Evolutionary conservation across 306 rosid species (phyloP).

Genomic region (Begonia loranthoides): DNA sequence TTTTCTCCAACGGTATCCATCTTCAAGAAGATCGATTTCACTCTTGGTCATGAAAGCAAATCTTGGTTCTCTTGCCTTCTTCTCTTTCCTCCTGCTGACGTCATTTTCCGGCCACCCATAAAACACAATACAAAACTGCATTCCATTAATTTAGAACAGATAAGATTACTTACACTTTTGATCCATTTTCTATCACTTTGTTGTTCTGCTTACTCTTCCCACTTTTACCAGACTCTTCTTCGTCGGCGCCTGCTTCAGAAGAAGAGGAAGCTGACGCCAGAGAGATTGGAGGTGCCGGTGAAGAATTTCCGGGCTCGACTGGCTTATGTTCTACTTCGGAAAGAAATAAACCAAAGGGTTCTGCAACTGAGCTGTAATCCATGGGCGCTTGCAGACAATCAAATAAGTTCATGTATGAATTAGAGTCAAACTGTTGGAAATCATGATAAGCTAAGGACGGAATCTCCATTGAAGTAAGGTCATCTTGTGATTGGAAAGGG

Average conservation of each 20-base stretch:
- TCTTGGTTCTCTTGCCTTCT: slow-evolving; percentile 47
- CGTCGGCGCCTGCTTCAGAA: slow-evolving; percentile 58
- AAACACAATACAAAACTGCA: slow-evolving; percentile 12
- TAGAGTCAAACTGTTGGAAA: too few species aligned
- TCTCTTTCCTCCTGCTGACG: slow-evolving; percentile 48
- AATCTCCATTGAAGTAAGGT: too few species aligned
- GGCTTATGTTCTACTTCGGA: too few species aligned
- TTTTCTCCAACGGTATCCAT: slow-evolving; percentile 75
- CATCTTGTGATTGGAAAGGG: too few species aligned
- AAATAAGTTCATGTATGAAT: too few species aligned
- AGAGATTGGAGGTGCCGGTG: slow-evolving; percentile 13
- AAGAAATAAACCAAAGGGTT: too few species aligned
- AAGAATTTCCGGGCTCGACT: not conserved
- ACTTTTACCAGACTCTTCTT: slow-evolving; percentile 32
- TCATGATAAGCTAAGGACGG: too few species aligned
- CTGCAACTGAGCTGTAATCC: too few species aligned
- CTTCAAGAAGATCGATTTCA: slow-evolving; percentile 65
- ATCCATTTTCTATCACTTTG: slow-evolving; percentile 26
- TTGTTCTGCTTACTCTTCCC: slow-evolving; percentile 29
- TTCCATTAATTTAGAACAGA: slow-evolving; percentile 3
- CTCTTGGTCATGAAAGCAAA: slow-evolving; percentile 67
- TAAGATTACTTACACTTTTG: slow-evolving; percentile 24
- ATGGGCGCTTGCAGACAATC: too few species aligned
- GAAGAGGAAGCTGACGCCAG: slow-evolving; percentile 53
- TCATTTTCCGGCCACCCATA: slow-evolving; percentile 20